Base-by-base conservation (phyloP, 2,329 filamentous ascomycete genomes). In the Aspergillus sp. region DNA sequence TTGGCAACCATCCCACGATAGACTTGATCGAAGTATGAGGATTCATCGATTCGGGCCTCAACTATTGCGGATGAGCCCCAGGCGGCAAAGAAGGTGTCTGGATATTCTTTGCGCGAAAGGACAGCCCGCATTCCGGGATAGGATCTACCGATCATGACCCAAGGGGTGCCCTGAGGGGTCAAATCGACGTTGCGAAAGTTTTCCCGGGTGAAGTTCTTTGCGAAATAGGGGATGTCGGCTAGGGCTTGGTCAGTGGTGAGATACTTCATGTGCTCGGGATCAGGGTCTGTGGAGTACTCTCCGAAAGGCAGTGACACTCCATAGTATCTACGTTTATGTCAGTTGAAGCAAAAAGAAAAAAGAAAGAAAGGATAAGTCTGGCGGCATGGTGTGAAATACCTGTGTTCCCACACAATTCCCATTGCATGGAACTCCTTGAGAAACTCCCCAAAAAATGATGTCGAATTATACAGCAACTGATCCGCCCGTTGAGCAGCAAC, bases 21-120 rank as follows among this genome's bases (percentile, higher is more conserved):
- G 2, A 78, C 57, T 34, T 74, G 71, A 26, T 77, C 73, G 44
- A 66, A 77, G 54, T 77, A 78, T 26, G 68, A 59, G n/a, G 67
- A 69, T 69, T 76, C 74, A 48, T 77, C 67, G n/a, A 72, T 54
- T 4, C 59, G 62, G 2, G 74, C 73, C 52, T 79, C 61, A 0
- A 75, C 69, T 0, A 70, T 70, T 5, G 70, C 68, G 1, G 68
- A 71, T 0, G 69, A 69, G 2, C 69, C 61, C 50, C 54, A 71
- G 0, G 69, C 58, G 2, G 69, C 69, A 42, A 61, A 69, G 30
- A 72, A 65, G 4, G 62, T 69, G 1, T 70, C 64, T 2, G 68
- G 68, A 43, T 72, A 72, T 38, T 66, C 53, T 8, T 69, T 59
- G n/a, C 72, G 66, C 26, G 65, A 64, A 47, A 74, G 68, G 0